Percentiles rank a stretch among this genome's conserved stretches.
Evolutionary conservation across 2,329 filamentous ascomycete species (phyloP).

Genomic region (Sclerotinia trifoliorum): DNA sequence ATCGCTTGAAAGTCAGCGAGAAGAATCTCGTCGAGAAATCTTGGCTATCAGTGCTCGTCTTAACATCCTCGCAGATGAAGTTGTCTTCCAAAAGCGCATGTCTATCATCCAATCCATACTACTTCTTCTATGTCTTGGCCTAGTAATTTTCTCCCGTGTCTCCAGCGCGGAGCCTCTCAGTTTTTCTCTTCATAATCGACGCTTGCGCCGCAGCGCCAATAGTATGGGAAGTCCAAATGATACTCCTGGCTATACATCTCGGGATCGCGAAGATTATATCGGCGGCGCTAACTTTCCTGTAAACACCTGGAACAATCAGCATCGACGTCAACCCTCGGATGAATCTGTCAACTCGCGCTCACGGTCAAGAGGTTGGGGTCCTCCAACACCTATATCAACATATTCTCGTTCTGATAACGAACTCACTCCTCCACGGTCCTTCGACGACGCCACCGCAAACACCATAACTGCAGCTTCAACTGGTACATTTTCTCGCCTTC

Average conservation of each 20-base stretch:
- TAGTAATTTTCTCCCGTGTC: slow-evolving; percentile 76
- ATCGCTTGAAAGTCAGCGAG: slow-evolving; percentile 83
- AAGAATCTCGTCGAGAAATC: slow-evolving; percentile 80
- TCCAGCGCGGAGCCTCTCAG: slow-evolving; percentile 37
- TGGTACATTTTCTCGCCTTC: slow-evolving; percentile 20
- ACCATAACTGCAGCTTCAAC: slow-evolving; percentile 2
- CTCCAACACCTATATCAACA: slow-evolving; percentile 25
- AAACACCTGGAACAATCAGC: background rate
- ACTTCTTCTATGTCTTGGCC: slow-evolving; percentile 78
- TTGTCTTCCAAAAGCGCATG: slow-evolving; percentile 85
- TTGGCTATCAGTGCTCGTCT: slow-evolving; percentile 77
- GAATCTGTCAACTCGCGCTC: slow-evolving; percentile 23
- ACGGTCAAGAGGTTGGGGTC: slow-evolving; percentile 22
- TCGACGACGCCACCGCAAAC: background rate
- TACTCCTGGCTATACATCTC: slow-evolving; percentile 30
- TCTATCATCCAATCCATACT: slow-evolving; percentile 88
- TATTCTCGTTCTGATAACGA: slow-evolving; percentile 26
- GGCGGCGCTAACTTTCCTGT: slow-evolving; percentile 3
- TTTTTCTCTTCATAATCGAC: slow-evolving; percentile 28
- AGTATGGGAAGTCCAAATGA: slow-evolving; percentile 32
- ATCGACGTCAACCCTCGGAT: slow-evolving; percentile 20
- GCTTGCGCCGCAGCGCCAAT: slow-evolving; percentile 28
- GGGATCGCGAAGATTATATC: slow-evolving; percentile 17
- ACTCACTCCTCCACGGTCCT: slow-evolving; percentile 23
- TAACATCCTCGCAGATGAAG: slow-evolving; percentile 88